Evolutionary conservation across 768 basidiomycete genomes (phyloP), one percentile per base, ranked within the genome.

Genomic region (Psilocybe sp.): DNA sequence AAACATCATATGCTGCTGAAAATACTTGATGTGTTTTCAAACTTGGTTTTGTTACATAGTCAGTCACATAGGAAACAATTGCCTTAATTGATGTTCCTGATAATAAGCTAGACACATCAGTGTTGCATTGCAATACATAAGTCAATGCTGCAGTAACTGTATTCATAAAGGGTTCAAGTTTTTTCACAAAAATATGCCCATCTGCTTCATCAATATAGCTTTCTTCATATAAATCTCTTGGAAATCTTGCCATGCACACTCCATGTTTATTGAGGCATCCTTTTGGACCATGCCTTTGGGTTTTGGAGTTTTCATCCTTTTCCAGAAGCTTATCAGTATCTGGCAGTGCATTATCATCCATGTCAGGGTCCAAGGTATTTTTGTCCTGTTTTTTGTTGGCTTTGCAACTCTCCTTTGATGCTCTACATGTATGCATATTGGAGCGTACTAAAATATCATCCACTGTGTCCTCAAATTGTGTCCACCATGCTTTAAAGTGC

Each of bases 1-100:
- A 63, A 0, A 69, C 49, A 9, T 59, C 47, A 11, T 52, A 49
- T 0, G 69, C 53, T 7, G 65, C 49, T 0, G 72, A 61, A 59
- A 76, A 74, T 20, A 73, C 61, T 12, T 57, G 58, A 55, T 72
- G 62, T 0, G 69, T 72, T 40, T 74, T 77, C 10, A 78, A 51
- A 1, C 56, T 38, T 0, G 60, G 40, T 53, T 78, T 78, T 0
- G 71, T 74, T 0, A 77, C 63, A 55, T 78, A 78, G 33, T 78
- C 72, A 4, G 73, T 63, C 0, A 74, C 62, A 59, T 75, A 75
- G 16, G 64, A 56, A 0, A 74, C 50, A 2, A 72, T 60, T 13
- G 69, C 63, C 44, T 74, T 72, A 1, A 76, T 62, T 1, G 68
- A 59, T 3, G 74, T 75, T 0, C 74, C 73, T 15, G 70, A 73